Base-by-base conservation (phyloP, 2,329 filamentous ascomycete genomes). In the Microdochium nivale region DNA sequence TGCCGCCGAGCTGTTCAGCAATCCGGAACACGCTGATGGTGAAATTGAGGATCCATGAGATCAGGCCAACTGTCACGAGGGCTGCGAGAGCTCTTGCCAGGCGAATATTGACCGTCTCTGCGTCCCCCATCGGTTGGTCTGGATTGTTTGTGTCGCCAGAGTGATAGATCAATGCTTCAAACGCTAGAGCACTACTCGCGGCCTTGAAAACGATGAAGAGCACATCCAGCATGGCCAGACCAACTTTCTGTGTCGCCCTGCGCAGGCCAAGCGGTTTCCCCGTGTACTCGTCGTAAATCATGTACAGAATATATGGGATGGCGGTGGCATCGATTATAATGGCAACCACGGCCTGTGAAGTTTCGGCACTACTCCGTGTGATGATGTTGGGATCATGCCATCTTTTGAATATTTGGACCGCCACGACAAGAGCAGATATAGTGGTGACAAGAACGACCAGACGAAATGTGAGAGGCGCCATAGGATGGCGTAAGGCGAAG, bases 191-290 rank as follows among this genome's bases (percentile, higher is more conserved):
- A 25, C 95, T 80, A 70, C 96, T 97, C 49, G 91, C 90, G 3
- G 91, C 90, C 67, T 96, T 92, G 72, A 99, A 96, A 43, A 97
- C 91, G 62, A 99, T 96, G 66, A 99, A 99, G 62, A 96, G 85
- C 3, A 99, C 77, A 69, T 99, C 94, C 52, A 96, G 80, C 51
- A 99, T 81, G 54, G 97, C 88, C 49, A 99, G 81, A 14, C 88
- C 83, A 57, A 95, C 87, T 67, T 99, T 99, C 48, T 89, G 86
- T 52, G 84, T 84, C 10, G 90, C 84, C 7, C 84, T 85, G 44
- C 95, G 87, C 54, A 99, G 74, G 1, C 94, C 94, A 21, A 99
- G 75, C 23, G 95, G 94, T 65, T 95, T 95, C 27, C 90, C 89
- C 4, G 89, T 94, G 70, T 96, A 97, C 71, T 99, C 94, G 65